Conservation (phyloP, 768 basidiomycete species). For the Lentinula sp. region DNA sequence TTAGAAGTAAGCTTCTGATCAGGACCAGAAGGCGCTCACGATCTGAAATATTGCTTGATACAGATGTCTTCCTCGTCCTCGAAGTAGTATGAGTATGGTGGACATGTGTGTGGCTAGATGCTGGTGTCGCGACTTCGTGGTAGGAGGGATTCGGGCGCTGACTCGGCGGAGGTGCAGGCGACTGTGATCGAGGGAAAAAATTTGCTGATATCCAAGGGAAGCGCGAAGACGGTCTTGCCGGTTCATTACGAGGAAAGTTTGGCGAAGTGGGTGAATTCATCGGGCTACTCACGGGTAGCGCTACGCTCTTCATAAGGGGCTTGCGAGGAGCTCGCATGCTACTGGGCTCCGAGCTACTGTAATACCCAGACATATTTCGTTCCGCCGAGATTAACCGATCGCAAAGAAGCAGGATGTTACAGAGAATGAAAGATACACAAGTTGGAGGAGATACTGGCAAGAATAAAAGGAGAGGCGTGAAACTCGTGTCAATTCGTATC, state of each 20-base stretch:
- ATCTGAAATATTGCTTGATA: slow-evolving; percentile 3
- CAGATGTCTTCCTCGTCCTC: slow-evolving; percentile 1
- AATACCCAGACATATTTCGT: background rate
- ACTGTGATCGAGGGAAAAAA: background rate
- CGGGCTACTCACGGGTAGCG: background rate
- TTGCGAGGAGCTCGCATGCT: background rate
- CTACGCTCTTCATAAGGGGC: slow-evolving; percentile 1
- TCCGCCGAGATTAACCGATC: background rate
- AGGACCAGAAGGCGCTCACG: background rate
- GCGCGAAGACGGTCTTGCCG: background rate
- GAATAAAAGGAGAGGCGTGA: background rate
- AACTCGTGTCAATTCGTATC: slow-evolving; percentile 3
- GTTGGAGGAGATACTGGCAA: background rate
- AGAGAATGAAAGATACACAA: background rate
- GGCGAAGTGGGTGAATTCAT: background rate
- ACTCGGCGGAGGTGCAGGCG: background rate
- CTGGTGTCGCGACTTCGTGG: background rate
- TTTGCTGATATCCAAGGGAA: background rate
- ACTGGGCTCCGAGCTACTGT: background rate
- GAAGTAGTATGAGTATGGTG: background rate
- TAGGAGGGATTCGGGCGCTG: background rate
- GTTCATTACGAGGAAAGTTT: background rate
- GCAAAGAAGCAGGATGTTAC: background rate
- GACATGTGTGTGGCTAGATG: background rate
- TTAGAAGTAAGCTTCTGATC: background rate